Percentiles rank a stretch among this genome's conserved stretches.
Conservation (phyloP, 2,329 filamentous ascomycete species). For the Pseudogymnoascus pannorum region DNA sequence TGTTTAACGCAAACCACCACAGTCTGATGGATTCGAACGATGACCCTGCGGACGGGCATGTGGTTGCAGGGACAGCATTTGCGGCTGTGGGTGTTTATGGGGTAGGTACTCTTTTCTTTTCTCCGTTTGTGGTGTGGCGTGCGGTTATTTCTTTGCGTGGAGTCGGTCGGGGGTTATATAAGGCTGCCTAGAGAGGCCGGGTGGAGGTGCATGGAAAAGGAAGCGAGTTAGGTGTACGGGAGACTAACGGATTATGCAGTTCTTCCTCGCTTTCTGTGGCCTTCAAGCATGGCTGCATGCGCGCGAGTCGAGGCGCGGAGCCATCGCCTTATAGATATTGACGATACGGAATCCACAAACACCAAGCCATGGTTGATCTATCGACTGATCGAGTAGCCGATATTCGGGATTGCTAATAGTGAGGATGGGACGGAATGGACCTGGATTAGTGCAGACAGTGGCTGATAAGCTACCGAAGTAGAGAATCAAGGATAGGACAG, state of each 20-base stretch:
- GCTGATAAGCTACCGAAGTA: not conserved
- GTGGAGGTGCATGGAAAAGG: not conserved
- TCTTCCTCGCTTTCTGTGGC: constrained; percentile 85
- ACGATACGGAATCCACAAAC: not conserved
- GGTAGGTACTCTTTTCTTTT: constrained; percentile 48
- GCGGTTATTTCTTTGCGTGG: not conserved
- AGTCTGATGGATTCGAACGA: constrained; percentile 71
- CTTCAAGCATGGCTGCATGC: constrained; percentile 82
- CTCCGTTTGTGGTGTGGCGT: not conserved
- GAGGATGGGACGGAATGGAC: not conserved
- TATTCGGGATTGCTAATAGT: not conserved
- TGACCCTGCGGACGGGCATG: constrained; percentile 64
- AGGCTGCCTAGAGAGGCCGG: not conserved
- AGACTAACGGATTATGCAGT: constrained; percentile 39
- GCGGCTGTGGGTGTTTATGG: constrained; percentile 81
- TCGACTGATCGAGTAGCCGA: not conserved
- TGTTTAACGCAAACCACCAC: constrained; percentile 77
- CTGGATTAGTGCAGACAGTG: not conserved
- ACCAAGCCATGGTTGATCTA: not conserved
- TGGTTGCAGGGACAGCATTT: constrained; percentile 79
- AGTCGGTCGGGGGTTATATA: not conserved
- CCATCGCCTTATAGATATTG: constrained; percentile 60
- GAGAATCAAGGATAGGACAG: constrained; percentile 5
- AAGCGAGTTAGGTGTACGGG: not conserved
- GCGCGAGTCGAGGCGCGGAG: constrained; percentile 73